These are phyloP conservation scores for Priceomyces fermenticarens DNA, from an alignment of 805 yeast genomes.

Conservation along the genomic window DNA sequence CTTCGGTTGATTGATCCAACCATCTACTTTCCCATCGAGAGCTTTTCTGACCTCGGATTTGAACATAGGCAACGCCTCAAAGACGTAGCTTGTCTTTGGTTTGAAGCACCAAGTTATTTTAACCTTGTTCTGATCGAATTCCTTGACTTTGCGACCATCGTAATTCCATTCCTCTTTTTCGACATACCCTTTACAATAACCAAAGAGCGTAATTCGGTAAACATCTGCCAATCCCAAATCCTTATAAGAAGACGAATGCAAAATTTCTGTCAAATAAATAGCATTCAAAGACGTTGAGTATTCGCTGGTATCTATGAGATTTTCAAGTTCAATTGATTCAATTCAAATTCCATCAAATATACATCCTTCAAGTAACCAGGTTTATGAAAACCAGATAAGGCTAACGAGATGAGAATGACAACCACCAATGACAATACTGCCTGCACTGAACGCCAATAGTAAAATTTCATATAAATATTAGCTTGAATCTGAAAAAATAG, in stretches of 20 bases:
- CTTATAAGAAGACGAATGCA: constrained; percentile 21
- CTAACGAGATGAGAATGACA: constrained; percentile 30
- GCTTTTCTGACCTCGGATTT: constrained; percentile 29
- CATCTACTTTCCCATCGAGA: constrained; percentile 19
- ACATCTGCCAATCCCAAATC: constrained; percentile 41
- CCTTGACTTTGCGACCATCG: constrained; percentile 8
- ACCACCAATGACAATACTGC: constrained; percentile 31
- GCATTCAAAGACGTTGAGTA: no score
- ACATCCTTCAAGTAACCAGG: constrained; percentile 31
- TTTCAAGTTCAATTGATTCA: constrained; percentile 30
- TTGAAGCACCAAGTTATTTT: constrained; percentile 49
- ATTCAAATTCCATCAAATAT: constrained; percentile 35
- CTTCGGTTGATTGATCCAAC: constrained; percentile 16
- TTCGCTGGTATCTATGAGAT: no score
- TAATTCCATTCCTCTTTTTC: constrained; percentile 4
- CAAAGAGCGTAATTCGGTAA: constrained; percentile 40
- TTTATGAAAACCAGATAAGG: constrained; percentile 37
- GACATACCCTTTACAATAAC: constrained; percentile 37
- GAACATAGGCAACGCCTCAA: constrained; percentile 47
- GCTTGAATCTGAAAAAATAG: no score
- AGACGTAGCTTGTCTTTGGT: constrained; percentile 53
- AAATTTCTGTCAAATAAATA: no score
- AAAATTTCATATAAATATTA: constrained; percentile 20
- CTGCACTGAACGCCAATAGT: constrained; percentile 29
- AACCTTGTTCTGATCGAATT: constrained; percentile 27